Evolutionary conservation across 2,329 filamentous ascomycete genomes (phyloP).

Genomic region (Blastomyces emzantsi): DNA sequence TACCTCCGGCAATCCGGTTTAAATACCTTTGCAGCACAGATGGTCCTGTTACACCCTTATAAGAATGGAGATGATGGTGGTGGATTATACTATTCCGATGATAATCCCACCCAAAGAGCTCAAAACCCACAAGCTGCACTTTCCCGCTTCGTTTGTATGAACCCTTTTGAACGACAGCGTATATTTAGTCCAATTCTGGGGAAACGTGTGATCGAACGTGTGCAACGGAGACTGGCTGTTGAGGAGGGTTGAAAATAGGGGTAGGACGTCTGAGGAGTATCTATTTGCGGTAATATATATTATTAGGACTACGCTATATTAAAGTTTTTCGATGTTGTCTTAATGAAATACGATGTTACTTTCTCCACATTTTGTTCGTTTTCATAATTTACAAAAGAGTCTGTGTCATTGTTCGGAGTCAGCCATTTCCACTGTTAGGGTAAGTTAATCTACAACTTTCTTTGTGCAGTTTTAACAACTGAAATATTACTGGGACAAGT

Average conservation of each 20-base stretch:
- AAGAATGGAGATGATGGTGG: not conserved
- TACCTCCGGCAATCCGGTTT: slow-evolving; percentile 58
- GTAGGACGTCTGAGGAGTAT: not conserved
- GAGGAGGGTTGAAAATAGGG: not conserved
- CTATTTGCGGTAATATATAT: not conserved
- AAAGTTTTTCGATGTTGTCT: not conserved
- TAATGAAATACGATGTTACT: not conserved
- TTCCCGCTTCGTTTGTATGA: slow-evolving; percentile 50
- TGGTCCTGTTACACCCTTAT: slow-evolving; percentile 40
- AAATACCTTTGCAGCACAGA: slow-evolving; percentile 64
- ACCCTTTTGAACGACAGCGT: slow-evolving; percentile 39
- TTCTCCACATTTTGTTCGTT: not conserved
- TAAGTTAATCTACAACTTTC: not conserved
- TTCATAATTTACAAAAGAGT: not conserved
- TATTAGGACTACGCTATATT: not conserved
- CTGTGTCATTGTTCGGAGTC: not conserved
- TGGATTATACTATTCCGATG: not conserved
- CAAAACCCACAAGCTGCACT: slow-evolving; percentile 36
- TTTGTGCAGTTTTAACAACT: not conserved
- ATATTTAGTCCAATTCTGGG: slow-evolving; percentile 48
- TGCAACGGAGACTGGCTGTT: slow-evolving; percentile 41
- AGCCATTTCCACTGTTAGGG: not conserved
- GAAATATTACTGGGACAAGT: not conserved
- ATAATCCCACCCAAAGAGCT: not conserved
- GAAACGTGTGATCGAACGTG: slow-evolving; percentile 46